phyloP scores from a whole-genome alignment of 2,329 filamentous ascomycete species.

The Pseudopyricularia javanii region DNA sequence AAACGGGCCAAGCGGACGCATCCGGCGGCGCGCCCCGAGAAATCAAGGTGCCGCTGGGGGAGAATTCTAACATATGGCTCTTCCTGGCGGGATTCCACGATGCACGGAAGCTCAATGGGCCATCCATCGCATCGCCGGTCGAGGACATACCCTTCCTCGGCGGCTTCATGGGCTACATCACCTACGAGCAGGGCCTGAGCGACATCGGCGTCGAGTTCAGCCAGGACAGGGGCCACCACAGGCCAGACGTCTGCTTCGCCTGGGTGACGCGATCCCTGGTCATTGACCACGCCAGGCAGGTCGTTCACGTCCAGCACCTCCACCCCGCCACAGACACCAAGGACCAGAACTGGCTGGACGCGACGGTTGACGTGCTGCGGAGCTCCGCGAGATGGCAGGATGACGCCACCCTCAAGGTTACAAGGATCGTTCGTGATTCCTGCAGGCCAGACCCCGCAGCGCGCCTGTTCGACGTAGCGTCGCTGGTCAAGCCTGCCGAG shows the following conservation, averaged over 20 bases:
- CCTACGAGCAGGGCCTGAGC: constrained; percentile 69
- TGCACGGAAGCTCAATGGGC: not conserved
- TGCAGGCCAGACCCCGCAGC: not conserved
- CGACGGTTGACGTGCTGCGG: constrained; percentile 17
- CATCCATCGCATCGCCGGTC: not conserved
- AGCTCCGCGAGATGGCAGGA: constrained; percentile 15
- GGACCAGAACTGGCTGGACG: constrained; percentile 29
- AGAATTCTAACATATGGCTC: constrained; percentile 29
- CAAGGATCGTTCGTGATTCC: too few species aligned
- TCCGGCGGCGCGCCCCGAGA: constrained; percentile 6
- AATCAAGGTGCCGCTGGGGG: constrained; percentile 12
- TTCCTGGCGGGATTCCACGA: constrained; percentile 33
- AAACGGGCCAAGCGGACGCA: not conserved
- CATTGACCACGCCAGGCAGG: constrained; percentile 54
- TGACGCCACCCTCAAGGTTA: not conserved
- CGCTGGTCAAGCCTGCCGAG: constrained; percentile 27
- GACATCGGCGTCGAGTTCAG: constrained; percentile 35
- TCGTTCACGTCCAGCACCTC: constrained; percentile 58
- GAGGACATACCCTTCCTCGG: constrained; percentile 55
- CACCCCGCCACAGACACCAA: constrained; percentile 20
- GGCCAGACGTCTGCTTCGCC: constrained; percentile 62
- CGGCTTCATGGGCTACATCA: constrained; percentile 73
- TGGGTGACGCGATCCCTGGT: constrained; percentile 71
- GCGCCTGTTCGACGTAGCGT: not conserved
- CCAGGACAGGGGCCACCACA: constrained; percentile 21